These are phyloP conservation scores for Zoysia japonica DNA, from an alignment of 176 grass and related monocot species.

Conservation along the genomic window DNA sequence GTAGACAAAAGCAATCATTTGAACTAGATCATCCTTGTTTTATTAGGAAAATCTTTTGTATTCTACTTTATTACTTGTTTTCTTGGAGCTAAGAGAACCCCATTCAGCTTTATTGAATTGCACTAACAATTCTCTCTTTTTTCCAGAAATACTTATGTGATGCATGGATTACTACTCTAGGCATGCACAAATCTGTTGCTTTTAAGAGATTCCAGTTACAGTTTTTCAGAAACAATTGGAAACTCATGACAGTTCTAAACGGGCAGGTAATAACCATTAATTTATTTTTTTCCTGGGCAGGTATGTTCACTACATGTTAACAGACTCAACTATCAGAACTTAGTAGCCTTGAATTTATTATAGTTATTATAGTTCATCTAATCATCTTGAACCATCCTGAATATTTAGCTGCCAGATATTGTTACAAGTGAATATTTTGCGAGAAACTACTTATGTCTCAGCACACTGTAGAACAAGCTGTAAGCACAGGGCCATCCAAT, in stretches of 20 bases:
- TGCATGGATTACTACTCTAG: constrained; percentile 78
- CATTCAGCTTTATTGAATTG: background rate
- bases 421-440: constrained; percentile 28
- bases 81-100: background rate
- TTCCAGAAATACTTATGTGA: constrained; percentile 82
- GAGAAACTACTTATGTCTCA: constrained; percentile 7
- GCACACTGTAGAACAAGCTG: constrained; percentile 32
- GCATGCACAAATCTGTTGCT: constrained; percentile 79
- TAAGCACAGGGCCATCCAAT: constrained; percentile 30
- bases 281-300: constrained; percentile 16
- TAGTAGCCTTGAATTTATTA: constrained; percentile 26
- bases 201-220: constrained; percentile 80
- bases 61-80: constrained; percentile 16
- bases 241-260: constrained; percentile 81
- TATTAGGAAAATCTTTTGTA: background rate
- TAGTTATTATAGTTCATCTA: constrained; percentile 13
- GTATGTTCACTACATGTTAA: constrained; percentile 11
- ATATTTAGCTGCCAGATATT: constrained; percentile 1
- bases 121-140: constrained; percentile 16
- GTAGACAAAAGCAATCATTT: constrained; percentile 5
- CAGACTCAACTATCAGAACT: background rate
- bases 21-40: background rate
- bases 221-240: constrained; percentile 60
- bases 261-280: constrained; percentile 61
- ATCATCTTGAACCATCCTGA: background rate